Conservation (phyloP, 352 stramenopile species). For the Globisporangium apiculatum region DNA sequence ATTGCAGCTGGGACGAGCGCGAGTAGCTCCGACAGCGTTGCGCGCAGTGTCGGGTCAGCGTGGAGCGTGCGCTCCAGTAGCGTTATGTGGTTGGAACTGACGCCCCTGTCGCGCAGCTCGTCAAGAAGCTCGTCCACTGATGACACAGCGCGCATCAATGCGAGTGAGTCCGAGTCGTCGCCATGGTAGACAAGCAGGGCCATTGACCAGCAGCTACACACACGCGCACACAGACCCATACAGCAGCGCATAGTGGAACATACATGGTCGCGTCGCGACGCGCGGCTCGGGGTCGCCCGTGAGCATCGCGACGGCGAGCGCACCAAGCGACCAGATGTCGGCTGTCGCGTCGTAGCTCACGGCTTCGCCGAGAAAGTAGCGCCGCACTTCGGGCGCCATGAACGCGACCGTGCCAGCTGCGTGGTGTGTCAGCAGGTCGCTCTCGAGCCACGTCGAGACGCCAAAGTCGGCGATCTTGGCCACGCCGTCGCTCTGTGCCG, state of each 20-base stretch:
- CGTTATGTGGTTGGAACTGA: conserved; percentile 25
- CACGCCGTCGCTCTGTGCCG: conserved; percentile 42
- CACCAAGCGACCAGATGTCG: conserved; percentile 80
- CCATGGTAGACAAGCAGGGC: no score
- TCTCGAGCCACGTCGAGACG: conserved; percentile 76
- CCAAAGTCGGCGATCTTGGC: conserved; percentile 80
- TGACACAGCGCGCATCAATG: not conserved
- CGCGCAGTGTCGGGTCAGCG: conserved; percentile 26
- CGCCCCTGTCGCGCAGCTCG: conserved; percentile 19
- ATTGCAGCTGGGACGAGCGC: conserved; percentile 21
- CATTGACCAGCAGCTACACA: not conserved
- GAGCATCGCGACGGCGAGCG: conserved; percentile 61
- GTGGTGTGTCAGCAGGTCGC: conserved; percentile 61
- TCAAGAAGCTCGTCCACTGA: conserved; percentile 59
- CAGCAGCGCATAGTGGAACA: conserved; percentile 1
- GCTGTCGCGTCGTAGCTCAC: conserved; percentile 63
- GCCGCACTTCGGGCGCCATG: conserved; percentile 74
- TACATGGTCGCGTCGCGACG: conserved; percentile 58
- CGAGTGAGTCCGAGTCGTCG: not conserved
- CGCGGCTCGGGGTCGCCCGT: conserved; percentile 54
- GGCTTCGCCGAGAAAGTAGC: conserved; percentile 62
- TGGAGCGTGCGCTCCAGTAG: conserved; percentile 43
- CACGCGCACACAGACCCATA: not conserved
- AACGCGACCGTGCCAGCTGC: conserved; percentile 70
- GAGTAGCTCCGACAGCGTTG: conserved; percentile 38